These are phyloP conservation scores for Stropharia rugosoannulata DNA, from an alignment of 768 basidiomycete genomes.

Conservation along the genomic window DNA sequence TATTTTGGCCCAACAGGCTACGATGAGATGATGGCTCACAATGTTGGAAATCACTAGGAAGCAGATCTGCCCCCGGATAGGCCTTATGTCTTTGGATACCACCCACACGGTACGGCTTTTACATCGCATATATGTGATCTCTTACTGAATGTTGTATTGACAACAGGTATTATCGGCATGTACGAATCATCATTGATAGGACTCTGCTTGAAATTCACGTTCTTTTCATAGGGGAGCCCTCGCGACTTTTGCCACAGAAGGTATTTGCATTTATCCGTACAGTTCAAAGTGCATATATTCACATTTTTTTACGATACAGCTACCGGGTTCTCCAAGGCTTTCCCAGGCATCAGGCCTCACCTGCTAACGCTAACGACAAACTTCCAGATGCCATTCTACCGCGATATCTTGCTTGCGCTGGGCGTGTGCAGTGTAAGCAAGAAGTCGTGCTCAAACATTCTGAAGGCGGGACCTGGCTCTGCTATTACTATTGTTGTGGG, in stretches of 20 bases:
- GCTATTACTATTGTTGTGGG: conserved; percentile 96
- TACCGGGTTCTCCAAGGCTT: conserved; percentile 85
- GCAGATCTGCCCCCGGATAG: conserved; percentile 88
- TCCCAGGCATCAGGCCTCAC: conserved; percentile 91
- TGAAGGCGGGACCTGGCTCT: conserved; percentile 57
- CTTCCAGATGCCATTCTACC: conserved; percentile 90
- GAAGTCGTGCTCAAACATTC: conserved; percentile 85
- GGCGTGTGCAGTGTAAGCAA: conserved; percentile 95
- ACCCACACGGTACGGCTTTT: conserved; percentile 81
- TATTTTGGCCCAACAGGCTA: conserved; percentile 14
- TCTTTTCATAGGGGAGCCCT: conserved; percentile 72
- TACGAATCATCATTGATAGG: conserved; percentile 36
- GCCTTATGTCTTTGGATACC: conserved; percentile 97
- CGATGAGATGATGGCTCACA: not conserved
- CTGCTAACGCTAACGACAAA: conserved; percentile 89
- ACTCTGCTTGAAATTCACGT: not conserved
- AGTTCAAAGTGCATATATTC: not conserved
- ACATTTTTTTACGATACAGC: conserved; percentile 39
- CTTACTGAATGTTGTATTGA: not conserved
- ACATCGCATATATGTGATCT: not conserved
- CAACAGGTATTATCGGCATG: conserved; percentile 94
- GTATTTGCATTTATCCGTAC: conserved; percentile 31
- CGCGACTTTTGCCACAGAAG: conserved; percentile 95
- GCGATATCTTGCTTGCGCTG: conserved; percentile 83
- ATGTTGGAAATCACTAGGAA: conserved; percentile 48